A percentile compares a stretch with the other conserved stretches of the same genome.
phyloP scores from a whole-genome alignment of 2,329 filamentous ascomycete genomes.

The Westerdykella ornata region DNA sequence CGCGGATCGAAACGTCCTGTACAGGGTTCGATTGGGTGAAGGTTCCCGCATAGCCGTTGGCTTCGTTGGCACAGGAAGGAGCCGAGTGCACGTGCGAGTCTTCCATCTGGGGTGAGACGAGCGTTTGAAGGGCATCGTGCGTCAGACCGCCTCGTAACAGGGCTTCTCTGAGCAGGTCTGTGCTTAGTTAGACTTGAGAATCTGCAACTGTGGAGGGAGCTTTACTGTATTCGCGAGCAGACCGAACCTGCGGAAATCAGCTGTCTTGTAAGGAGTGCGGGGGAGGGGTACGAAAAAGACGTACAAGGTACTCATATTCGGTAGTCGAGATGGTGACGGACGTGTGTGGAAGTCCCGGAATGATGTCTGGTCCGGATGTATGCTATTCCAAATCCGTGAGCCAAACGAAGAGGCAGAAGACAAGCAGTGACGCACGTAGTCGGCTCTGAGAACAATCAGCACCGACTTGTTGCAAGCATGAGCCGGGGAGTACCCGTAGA shows the following conservation, averaged over 20 bases:
- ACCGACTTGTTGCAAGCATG: conserved; percentile 5
- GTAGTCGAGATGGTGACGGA: conserved; percentile 51
- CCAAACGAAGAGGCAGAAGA: background rate
- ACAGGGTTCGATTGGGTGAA: conserved; percentile 8
- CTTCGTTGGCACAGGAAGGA: conserved; percentile 7
- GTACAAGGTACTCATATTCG: conserved; percentile 57
- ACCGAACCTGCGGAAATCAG: conserved; percentile 27
- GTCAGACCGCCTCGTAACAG: conserved; percentile 48
- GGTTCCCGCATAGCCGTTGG: conserved; percentile 13
- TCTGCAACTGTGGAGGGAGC: background rate
- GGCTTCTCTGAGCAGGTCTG: conserved; percentile 43
- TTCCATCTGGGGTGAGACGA: conserved; percentile 32
- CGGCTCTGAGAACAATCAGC: conserved; percentile 38
- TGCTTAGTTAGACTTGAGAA: background rate
- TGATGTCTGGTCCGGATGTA: conserved; percentile 34
- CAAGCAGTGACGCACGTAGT: conserved; percentile 43
- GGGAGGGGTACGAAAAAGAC: conserved; percentile 14
- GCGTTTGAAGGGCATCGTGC: conserved; percentile 44
- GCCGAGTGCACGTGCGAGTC: conserved; percentile 10
- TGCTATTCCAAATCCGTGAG: conserved; percentile 30
- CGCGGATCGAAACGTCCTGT: conserved; percentile 7
- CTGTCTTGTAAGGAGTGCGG: background rate
- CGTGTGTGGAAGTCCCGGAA: conserved; percentile 19
- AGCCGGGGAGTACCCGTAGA: background rate
- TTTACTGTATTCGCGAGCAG: conserved; percentile 51